These are phyloP conservation scores for Penicillium corylophilum DNA, from an alignment of 2,329 filamentous ascomycete species.

Conservation along the genomic window DNA sequence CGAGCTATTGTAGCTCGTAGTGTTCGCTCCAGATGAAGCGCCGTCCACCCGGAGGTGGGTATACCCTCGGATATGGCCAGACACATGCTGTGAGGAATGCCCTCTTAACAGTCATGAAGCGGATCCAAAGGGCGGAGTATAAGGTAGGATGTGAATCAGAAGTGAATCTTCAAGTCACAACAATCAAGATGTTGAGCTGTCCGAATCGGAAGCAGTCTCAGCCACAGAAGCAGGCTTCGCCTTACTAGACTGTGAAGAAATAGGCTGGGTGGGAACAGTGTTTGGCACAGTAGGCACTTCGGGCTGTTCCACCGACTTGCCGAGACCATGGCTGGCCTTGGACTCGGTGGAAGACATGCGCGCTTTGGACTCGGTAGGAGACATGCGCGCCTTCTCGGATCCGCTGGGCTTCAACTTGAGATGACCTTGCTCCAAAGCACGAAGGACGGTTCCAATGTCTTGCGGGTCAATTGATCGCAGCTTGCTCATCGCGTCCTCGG, in stretches of 20 bases:
- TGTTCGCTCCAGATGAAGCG: background rate
- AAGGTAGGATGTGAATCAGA: background rate
- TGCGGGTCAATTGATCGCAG: conserved; percentile 38
- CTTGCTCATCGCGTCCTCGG: conserved; percentile 40
- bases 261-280: conserved; percentile 29
- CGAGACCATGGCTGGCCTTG: conserved; percentile 22
- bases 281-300: conserved; percentile 24
- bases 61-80: background rate
- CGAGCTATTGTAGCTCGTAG: background rate
- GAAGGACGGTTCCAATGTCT: conserved; percentile 35
- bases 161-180: background rate
- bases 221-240: conserved; percentile 11
- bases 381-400: conserved; percentile 32
- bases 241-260: conserved; percentile 2
- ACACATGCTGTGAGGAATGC: background rate
- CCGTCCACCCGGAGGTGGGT: background rate
- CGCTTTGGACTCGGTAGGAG: conserved; percentile 33
- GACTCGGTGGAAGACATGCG: conserved; percentile 36
- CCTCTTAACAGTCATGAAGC: background rate
- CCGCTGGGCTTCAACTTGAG: conserved; percentile 36
- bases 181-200: conserved; percentile 18
- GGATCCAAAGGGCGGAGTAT: background rate
- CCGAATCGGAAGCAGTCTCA: conserved; percentile 27
- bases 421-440: conserved; percentile 37
- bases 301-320: conserved; percentile 16